Conservation (phyloP, 2,329 filamentous ascomycete genomes). For the Botrytis medusae region DNA sequence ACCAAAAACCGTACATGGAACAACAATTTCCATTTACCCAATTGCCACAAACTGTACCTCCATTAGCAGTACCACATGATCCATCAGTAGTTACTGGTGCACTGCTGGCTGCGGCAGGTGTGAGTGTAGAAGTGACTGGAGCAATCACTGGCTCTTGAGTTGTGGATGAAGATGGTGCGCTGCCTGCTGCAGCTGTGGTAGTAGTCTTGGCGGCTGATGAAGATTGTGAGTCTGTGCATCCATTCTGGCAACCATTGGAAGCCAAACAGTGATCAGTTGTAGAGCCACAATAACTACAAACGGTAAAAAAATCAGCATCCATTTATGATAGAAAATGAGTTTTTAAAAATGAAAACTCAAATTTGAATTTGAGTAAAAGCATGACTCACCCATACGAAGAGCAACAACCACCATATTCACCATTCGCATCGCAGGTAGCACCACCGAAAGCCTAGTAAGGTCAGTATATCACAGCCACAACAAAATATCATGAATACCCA, state of each 20-base stretch:
- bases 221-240: slow-evolving; percentile 30
- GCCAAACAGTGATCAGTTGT: slow-evolving; percentile 34
- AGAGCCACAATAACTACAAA: slow-evolving; percentile 37
- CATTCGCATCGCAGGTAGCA: slow-evolving; percentile 36
- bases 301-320: slow-evolving; percentile 28
- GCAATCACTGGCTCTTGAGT: slow-evolving; percentile 35
- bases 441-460: slow-evolving; percentile 29
- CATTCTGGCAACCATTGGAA: slow-evolving; percentile 38
- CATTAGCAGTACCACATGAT: slow-evolving; percentile 52
- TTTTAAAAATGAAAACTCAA: neutral
- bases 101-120: slow-evolving; percentile 35
- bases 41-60: slow-evolving; percentile 50
- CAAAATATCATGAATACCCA: neutral
- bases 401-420: slow-evolving; percentile 38
- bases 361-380: neutral
- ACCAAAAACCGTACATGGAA: slow-evolving; percentile 57
- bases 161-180: slow-evolving; percentile 21
- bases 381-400: slow-evolving; percentile 36
- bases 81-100: slow-evolving; percentile 50
- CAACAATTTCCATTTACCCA: slow-evolving; percentile 56
- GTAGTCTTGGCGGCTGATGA: slow-evolving; percentile 24
- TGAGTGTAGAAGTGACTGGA: slow-evolving; percentile 28
- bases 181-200: slow-evolving; percentile 22
- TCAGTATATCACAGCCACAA: neutral
- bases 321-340: neutral